Evolutionary conservation across 768 basidiomycete genomes (phyloP).

Genomic region (Russula olivacea): DNA sequence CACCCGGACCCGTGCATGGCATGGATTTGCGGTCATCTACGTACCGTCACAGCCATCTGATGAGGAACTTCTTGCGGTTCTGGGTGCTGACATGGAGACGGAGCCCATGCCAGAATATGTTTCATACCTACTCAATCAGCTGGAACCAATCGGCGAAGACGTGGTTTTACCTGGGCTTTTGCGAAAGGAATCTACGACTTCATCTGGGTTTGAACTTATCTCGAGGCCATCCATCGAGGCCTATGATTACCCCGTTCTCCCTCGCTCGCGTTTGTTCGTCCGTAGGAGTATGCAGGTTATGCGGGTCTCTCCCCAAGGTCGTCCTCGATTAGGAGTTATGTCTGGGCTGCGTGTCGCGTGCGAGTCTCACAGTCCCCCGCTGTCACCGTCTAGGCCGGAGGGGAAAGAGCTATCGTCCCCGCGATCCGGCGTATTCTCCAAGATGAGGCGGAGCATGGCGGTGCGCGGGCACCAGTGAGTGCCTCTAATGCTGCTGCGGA

Average conservation of each 20-base stretch:
- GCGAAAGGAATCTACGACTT: constrained; percentile 7
- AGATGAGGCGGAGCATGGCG: constrained; percentile 10
- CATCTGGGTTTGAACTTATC: constrained; percentile 15
- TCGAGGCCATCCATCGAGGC: constrained; percentile 20
- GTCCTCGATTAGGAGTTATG: neutral
- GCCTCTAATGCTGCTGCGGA: neutral
- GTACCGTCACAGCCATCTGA: constrained; percentile 11
- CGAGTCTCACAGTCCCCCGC: constrained; percentile 2
- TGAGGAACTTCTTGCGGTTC: constrained; percentile 18
- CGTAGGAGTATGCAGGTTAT: constrained; percentile 6
- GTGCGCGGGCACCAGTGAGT: constrained; percentile 3
- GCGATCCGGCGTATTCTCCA: constrained; percentile 13
- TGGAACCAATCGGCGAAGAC: constrained; percentile 18
- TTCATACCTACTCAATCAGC: constrained; percentile 12
- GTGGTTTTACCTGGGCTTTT: constrained; percentile 5
- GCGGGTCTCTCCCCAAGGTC: neutral
- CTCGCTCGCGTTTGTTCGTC: constrained; percentile 11
- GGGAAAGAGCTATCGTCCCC: neutral
- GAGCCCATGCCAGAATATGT: constrained; percentile 20
- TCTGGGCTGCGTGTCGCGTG: constrained; percentile 4
- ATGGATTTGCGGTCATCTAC: constrained; percentile 19
- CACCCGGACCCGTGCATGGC: neutral
- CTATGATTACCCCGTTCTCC: constrained; percentile 15
- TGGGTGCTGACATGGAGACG: constrained; percentile 1
- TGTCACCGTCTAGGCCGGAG: neutral